Percentiles rank a stretch among this genome's conserved stretches.
phyloP scores from a whole-genome alignment of 805 yeast genomes.

The Barnettozyma sp. region DNA sequence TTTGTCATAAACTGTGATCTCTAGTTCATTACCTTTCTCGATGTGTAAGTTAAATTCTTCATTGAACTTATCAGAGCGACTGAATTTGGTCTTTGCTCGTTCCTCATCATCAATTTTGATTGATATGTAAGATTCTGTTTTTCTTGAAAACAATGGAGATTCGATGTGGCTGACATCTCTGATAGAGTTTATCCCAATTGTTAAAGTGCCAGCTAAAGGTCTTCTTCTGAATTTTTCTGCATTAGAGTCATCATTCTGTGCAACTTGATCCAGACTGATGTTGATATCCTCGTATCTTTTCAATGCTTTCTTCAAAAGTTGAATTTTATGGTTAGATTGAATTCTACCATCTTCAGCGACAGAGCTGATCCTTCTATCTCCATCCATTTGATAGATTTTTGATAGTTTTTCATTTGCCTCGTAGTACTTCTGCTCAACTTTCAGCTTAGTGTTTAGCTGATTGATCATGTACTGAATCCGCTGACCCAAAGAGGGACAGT shows the following conservation, averaged over 20 bases:
- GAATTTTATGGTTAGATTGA: constrained; percentile 82
- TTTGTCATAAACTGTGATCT: constrained; percentile 80
- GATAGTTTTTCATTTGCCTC: constrained; percentile 89
- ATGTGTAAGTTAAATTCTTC: constrained; percentile 78
- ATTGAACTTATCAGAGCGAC: constrained; percentile 74
- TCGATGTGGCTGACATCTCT: constrained; percentile 92
- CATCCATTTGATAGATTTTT: constrained; percentile 80
- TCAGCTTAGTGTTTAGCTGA: constrained; percentile 86
- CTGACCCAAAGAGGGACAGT: constrained; percentile 91
- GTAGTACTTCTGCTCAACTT: constrained; percentile 88
- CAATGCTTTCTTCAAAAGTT: constrained; percentile 71
- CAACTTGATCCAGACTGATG: constrained; percentile 55
- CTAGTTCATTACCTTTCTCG: constrained; percentile 89
- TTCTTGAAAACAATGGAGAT: constrained; percentile 67
- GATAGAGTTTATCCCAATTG: constrained; percentile 65
- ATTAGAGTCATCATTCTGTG: constrained; percentile 52
- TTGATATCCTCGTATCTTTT: constrained; percentile 88
- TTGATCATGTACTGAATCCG: constrained; percentile 93
- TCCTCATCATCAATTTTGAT: constrained; percentile 87
- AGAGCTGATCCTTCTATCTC: constrained; percentile 76
- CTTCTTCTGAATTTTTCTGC: constrained; percentile 68
- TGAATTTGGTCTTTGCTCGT: constrained; percentile 64
- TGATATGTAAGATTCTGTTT: constrained; percentile 71
- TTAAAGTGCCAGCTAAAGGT: constrained; percentile 75
- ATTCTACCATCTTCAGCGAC: constrained; percentile 85